A percentile compares a stretch with the other conserved stretches of the same genome.
Evolutionary conservation across 768 basidiomycete species (phyloP).

Genomic region (Tylopilus intermedius): DNA sequence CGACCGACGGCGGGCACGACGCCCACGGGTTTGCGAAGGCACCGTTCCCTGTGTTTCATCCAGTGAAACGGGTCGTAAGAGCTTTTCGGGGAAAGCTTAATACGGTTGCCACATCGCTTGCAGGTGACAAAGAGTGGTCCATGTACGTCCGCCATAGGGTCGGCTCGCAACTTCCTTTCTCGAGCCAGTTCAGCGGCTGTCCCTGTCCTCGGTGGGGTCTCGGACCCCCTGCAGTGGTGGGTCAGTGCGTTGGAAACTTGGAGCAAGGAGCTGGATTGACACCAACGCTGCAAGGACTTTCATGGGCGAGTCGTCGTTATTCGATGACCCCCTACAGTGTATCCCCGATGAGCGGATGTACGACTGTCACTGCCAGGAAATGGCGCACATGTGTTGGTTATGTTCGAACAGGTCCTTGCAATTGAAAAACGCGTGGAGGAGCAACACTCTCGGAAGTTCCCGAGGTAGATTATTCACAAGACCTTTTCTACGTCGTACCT

Average conservation of each 20-base stretch:
- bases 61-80: conserved; percentile 65
- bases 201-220: conserved; percentile 32
- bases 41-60: conserved; percentile 58
- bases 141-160: conserved; percentile 49
- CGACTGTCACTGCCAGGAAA: conserved; percentile 9
- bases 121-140: conserved; percentile 51
- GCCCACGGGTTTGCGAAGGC: conserved; percentile 43
- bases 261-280: background rate
- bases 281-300: conserved; percentile 23
- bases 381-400: conserved; percentile 15
- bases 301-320: conserved; percentile 14
- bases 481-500: conserved; percentile 18
- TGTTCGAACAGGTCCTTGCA: background rate
- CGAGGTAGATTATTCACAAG: conserved; percentile 15
- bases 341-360: conserved; percentile 19
- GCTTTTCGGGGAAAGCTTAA: conserved; percentile 67
- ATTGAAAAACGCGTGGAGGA: background rate
- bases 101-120: conserved; percentile 47
- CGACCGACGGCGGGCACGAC: conserved; percentile 12
- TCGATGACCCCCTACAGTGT: conserved; percentile 26
- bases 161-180: conserved; percentile 48
- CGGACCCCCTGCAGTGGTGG: conserved; percentile 16
- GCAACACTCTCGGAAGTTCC: conserved; percentile 24
- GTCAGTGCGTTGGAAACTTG: conserved; percentile 8
- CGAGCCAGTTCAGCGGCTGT: conserved; percentile 39